Base-by-base conservation (phyloP, 176 grass and related monocot species). In the Phoenix dactylifera region DNA sequence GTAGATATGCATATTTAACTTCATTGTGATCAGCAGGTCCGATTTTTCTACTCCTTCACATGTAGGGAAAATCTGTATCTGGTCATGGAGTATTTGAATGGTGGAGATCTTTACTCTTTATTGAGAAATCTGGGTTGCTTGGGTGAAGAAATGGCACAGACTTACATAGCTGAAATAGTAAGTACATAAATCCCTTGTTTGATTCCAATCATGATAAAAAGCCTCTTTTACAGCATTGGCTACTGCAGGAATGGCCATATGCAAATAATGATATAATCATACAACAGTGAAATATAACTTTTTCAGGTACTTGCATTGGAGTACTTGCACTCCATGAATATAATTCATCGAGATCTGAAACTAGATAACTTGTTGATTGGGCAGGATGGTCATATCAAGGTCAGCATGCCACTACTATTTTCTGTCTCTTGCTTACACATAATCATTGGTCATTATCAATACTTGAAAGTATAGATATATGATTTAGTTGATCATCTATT, bases 31-130 rank as follows among this genome's bases (percentile, higher is more conserved):
- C 26, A 54, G 71, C 81, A 94, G 84, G 89, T 92, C 22, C 71
- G 93, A 7, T 98, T 98, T 65, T 98, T 88, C 93, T 98, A 98
- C 81, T 98, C 93, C 70, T 98, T 98, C 67, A 98, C 87, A 22
- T 98, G 87, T 78, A 98, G 84, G 88, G 93, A 98, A 70, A 89
- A 98, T 79, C 84, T 98, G 44, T 98, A 98, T 73, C 81, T 98
- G 44, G 87, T 98, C 67, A 98, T 98, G 93, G 93, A 98, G 67
- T 98, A 98, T 76, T 73, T 98, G 74, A 98, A 92, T 20, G 93
- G 93, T 25, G 93, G 93, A 7, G 87, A 98, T 74, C 79, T 92
- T 30, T 98, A 98, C 70, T 98, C 93, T 49, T 82, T 98, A 15
- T 71, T 98, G 73, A 81, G 81, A 80, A 91, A 85, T 58, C 75